Base-by-base conservation (phyloP, 495 filamentous ascomycete species). In the Penicillium pancosmium region DNA sequence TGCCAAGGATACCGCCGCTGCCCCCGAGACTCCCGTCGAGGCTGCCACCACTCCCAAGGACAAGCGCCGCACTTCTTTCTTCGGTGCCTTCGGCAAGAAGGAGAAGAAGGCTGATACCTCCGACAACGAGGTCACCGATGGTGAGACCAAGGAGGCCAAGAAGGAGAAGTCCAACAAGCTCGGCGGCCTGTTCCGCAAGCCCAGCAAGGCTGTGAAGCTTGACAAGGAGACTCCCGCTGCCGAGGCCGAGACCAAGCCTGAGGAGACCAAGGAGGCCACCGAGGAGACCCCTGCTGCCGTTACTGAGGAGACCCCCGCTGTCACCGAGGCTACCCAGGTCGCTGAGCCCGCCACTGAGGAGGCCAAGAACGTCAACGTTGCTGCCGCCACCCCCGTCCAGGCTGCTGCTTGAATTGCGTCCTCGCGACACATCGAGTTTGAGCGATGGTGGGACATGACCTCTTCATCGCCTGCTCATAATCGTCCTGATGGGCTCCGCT, bases 1-100 rank as follows among this genome's bases (percentile, higher is more conserved):
- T 46, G 56, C 73, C 56, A 73, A 81, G 68, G 71, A 75, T n/a
- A 61, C 67, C 38, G 27, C 68, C 52, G 67, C 70, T 44, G 33
- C 68, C 53, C 66, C 70, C 36, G 65, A 74, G 63, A 59, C 73
- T 25, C 69, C 77, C 35, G 66, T 64, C 27, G 73, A 76, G 64
- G 48, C 74, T 25, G 57, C 68, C 54, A 62, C 68, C 47, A 64
- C 70, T 16, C 64, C 69, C 53, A 83, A 83, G 69, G 77, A 80
- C 50, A 82, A 81, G 71, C 79, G 82, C 56, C 82, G 82, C 67
- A 72, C 79, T 46, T 84, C 82, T 41, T 80, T 84, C 77, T 85
- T 85, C 73, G 69, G 73, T 40, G 75, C 64, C 63, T 77, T 84
- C 54, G 78, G 78, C 50, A 81, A 80, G 68, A 81, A 80, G 71